Evolutionary conservation across 176 grass and related monocot genomes (phyloP), one percentile per base, ranked within the genome.

Genomic region (Carex cristatella): DNA sequence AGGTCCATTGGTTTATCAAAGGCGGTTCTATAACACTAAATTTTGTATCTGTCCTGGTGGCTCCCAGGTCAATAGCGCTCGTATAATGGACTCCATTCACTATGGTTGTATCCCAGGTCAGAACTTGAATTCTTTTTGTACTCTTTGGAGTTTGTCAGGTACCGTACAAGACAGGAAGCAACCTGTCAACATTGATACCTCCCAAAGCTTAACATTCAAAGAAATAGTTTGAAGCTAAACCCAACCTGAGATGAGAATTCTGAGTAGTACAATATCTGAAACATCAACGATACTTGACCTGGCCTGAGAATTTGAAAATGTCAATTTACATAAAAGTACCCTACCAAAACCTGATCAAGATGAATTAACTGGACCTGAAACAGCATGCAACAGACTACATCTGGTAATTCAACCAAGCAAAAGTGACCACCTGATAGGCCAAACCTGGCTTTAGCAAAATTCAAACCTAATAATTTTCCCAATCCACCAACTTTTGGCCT

Each of bases 31-130:
- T 85, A 91, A 65, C 57, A 99, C 93, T 51, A 99, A 99, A 65
- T 99, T 99, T 30, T 99, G 96, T 81, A 99, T 95, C 51, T 99
- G 96, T 87, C 96, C 96, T 87, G 96, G 93, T 87, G 96, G 96
- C 1, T 99, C 93, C 81, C 96, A 99, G 93, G 96, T 99, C 81
- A 99, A 99, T 27, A 99, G 96, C 89, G 96, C 96, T 9, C 93
- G 93, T 16, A 89, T 99, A 87, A 84, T 92, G 82, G 96, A 95
- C 68, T 95, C 93, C 61, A 99, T 99, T 88, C 93, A 99, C 81
- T 99, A 99, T 82, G 96, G 93, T 44, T 99, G 93, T 84, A 88
- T 99, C 46, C 96, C 96, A 87, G 96, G 96, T 99, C 69, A 92
- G 92, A 84, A 78, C 63, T 80, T 86, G 7, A 82, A 65, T 11